A percentile compares a stretch with the other conserved stretches of the same genome.
Conservation (phyloP, 208 protist genomes). For the Blastocrithidia nonstop region DNA sequence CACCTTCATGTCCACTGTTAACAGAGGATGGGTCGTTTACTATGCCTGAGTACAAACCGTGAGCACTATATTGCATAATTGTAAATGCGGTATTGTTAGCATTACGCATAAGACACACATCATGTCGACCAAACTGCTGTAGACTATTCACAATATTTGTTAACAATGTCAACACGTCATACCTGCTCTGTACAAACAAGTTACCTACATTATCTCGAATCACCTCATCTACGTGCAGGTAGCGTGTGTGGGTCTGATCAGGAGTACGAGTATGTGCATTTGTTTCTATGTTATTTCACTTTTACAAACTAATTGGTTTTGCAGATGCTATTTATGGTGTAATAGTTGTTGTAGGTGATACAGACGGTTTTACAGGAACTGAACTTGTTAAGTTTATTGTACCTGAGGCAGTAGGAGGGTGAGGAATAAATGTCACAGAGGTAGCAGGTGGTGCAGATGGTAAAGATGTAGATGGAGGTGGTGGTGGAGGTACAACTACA, state of each 20-base stretch:
- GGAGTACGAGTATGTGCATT: constrained; percentile 16
- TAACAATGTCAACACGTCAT: constrained; percentile 51
- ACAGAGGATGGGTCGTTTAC: background rate
- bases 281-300: constrained; percentile 24
- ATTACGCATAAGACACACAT: constrained; percentile 71
- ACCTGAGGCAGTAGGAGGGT: background rate
- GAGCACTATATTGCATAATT: constrained; percentile 23
- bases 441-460: constrained; percentile 9
- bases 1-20: constrained; percentile 1
- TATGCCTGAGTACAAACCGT: background rate
- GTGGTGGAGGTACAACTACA: constrained; percentile 8
- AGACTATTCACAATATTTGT: constrained; percentile 41
- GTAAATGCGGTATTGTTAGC: constrained; percentile 65
- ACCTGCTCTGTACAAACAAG: constrained; percentile 60
- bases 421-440: constrained; percentile 2
- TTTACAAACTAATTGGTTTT: constrained; percentile 16
- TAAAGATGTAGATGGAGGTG: constrained; percentile 7
- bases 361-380: background rate
- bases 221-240: constrained; percentile 53
- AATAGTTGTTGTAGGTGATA: background rate
- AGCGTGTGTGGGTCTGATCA: constrained; percentile 34
- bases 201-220: constrained; percentile 50
- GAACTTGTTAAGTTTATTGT: background rate
- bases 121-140: constrained; percentile 64
- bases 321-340: constrained; percentile 4